Evolutionary conservation across 306 rosid genomes (phyloP), one percentile per base, ranked within the genome.

Genomic region (Casuarina cunninghamiana): DNA sequence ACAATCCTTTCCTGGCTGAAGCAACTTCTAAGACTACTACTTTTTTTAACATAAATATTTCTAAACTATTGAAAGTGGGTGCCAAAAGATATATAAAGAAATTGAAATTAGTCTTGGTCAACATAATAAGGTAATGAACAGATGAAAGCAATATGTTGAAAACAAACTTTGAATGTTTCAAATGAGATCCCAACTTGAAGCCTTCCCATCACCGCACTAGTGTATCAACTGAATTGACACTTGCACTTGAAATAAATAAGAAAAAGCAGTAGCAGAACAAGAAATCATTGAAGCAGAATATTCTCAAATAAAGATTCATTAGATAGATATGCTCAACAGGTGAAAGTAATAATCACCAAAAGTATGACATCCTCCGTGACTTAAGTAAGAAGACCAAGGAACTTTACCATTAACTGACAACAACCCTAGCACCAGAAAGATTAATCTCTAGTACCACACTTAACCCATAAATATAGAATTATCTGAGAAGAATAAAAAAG

Each of bases 41-140:
- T 58, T 58, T 57, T 19, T 19, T 13, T 21, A 11, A 37, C 42
- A 41, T 11, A n/a, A 66, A 8, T 41, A 42, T 8, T 16, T 41
- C 50, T 41, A 66, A 66, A 39, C 15, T 17, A 17, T 26, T 41
- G 49, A 66, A 66, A 62, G 43, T 38, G 46, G 38, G 19, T 1
- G 38, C 1, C 69, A 63, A 63, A 57, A 63, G 46, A 37, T 38
- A 45, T 2, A 37, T 38, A 63, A 63, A 37, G 68, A 61, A 61
- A 35, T n/a, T 61, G 43, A 62, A 62, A 62, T 12, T 62, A n/a
- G 19, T 62, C 69, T 58, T 26, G 65, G 65, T 58, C 65, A 58
- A 58, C 65, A 21, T 58, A 35, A 8, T 15, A 10, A 32, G 21
- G 42, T 2, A 32, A 35, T 10, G 3, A 61, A 35, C 7, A 11